Evolutionary conservation across 805 yeast species (phyloP), one percentile per base, ranked within the genome.

Genomic region (Kuraishia hungarica): DNA sequence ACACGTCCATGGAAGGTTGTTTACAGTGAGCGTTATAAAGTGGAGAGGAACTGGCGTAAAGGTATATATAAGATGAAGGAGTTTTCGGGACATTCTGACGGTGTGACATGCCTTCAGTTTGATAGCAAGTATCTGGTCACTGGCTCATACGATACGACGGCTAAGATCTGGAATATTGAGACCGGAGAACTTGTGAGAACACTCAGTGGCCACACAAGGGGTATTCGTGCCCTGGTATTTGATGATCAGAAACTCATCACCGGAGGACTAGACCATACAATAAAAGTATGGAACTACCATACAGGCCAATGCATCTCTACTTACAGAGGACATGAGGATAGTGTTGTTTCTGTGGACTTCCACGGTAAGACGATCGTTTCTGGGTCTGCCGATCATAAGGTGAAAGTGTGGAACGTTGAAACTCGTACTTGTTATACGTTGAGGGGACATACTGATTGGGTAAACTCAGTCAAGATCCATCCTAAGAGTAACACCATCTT

Each of bases 391-490:
- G 99, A 94, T 71, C 80, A 82, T 59, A 90, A 96, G 0, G 87
- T 94, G 54, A 90, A 91, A 68, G 92, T 94, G 15, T 94, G 99
- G 99, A 96, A 94, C 67, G 96, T 94, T 51, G 96, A 89, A 66
- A 83, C 91, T 6, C 78, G 97, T 71, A 88, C 96, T 0, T 94
- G 97, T 66, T 89, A 87, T 69, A 91, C 98, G 0, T 75, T 94
- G 56, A 77, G 97, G 48, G 99, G 99, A 6, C 99, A 94, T 67
- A 80, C 87, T 0, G 97, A 89, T 61, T 86, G 96, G 84, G 97
- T 94, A 20, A 91, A 89, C 60, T 82, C 88, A 58, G 98, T 94
- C 54, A 88, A 88, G 71, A 82, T 92, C 55, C 96, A 92, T 68
- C 79, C 88, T 2, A 81, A 81, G 55, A 84, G 96, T 50, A 81